Conservation (phyloP, 2,329 filamentous ascomycete species). For the Cytospora paraplurivora region DNA sequence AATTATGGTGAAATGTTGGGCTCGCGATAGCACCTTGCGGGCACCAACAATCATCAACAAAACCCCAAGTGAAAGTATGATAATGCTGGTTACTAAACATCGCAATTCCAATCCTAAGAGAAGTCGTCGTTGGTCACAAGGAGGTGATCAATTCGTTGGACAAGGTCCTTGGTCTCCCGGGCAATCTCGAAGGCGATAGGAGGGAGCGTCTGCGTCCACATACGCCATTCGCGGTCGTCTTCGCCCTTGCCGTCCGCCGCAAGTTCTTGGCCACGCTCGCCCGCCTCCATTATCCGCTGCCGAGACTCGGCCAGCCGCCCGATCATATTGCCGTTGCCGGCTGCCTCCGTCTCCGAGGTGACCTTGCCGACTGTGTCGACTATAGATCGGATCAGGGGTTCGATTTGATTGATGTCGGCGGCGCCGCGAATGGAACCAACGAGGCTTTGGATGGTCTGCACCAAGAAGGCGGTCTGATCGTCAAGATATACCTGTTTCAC, state of each 20-base stretch:
- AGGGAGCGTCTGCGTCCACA: conserved; percentile 71
- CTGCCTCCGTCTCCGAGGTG: conserved; percentile 63
- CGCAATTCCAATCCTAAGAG: conserved; percentile 31
- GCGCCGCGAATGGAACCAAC: conserved; percentile 71
- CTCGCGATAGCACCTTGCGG: not conserved
- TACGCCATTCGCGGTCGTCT: conserved; percentile 58
- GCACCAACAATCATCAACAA: not conserved
- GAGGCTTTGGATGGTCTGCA: conserved; percentile 80
- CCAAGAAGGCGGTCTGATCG: conserved; percentile 76
- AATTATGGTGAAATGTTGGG: not conserved
- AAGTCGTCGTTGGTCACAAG: conserved; percentile 35
- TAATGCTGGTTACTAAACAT: conserved; percentile 25
- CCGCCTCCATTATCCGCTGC: conserved; percentile 65
- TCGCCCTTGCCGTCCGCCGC: conserved; percentile 53
- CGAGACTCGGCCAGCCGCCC: conserved; percentile 64
- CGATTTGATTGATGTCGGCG: conserved; percentile 64
- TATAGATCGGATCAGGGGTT: conserved; percentile 71
- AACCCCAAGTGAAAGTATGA: not conserved
- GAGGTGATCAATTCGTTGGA: conserved; percentile 39
- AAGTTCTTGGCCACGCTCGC: conserved; percentile 62
- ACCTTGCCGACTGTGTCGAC: conserved; percentile 71
- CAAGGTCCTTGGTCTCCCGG: conserved; percentile 76
- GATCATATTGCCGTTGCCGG: conserved; percentile 56
- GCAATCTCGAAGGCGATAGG: conserved; percentile 88
- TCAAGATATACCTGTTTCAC: conserved; percentile 70